Conservation (phyloP, 768 basidiomycete species). For the Termitomyces sp. region DNA sequence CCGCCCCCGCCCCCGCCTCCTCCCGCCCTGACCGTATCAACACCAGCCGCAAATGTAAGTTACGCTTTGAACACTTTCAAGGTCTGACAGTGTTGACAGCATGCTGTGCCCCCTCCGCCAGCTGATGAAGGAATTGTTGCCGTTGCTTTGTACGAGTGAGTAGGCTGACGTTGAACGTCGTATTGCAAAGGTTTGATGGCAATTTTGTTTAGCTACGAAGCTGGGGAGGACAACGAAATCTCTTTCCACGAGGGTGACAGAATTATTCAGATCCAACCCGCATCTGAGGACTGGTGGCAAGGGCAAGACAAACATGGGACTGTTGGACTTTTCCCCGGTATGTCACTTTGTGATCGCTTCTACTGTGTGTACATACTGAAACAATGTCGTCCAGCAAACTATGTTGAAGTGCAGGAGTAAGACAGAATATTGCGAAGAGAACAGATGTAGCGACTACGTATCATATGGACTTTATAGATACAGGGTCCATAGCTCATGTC, state of each 20-base stretch:
- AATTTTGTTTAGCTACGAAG: conserved; percentile 63
- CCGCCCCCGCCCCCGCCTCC: conserved; percentile 40
- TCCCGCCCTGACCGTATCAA: conserved; percentile 35
- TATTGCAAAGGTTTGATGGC: conserved; percentile 1
- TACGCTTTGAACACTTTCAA: background rate
- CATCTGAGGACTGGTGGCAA: conserved; percentile 89
- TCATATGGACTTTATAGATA: background rate
- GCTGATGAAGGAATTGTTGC: conserved; percentile 60
- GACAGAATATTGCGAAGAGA: background rate
- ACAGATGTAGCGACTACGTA: background rate
- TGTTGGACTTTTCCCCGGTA: conserved; percentile 75
- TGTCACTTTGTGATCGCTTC: conserved; percentile 19
- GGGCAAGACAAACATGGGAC: conserved; percentile 56
- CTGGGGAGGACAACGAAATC: conserved; percentile 89
- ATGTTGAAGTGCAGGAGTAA: conserved; percentile 31
- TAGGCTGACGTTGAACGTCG: conserved; percentile 8
- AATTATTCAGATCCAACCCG: conserved; percentile 76
- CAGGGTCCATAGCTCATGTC: background rate
- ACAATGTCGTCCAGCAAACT: conserved; percentile 23
- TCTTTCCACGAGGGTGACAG: conserved; percentile 80
- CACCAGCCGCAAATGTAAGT: conserved; percentile 21
- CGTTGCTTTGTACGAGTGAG: conserved; percentile 71
- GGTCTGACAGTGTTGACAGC: conserved; percentile 23
- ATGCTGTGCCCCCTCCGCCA: conserved; percentile 42
- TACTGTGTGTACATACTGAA: background rate